Evolutionary conservation across 1,139 yeast genomes (phyloP).

Genomic region (Kluyveromyces sp.): DNA sequence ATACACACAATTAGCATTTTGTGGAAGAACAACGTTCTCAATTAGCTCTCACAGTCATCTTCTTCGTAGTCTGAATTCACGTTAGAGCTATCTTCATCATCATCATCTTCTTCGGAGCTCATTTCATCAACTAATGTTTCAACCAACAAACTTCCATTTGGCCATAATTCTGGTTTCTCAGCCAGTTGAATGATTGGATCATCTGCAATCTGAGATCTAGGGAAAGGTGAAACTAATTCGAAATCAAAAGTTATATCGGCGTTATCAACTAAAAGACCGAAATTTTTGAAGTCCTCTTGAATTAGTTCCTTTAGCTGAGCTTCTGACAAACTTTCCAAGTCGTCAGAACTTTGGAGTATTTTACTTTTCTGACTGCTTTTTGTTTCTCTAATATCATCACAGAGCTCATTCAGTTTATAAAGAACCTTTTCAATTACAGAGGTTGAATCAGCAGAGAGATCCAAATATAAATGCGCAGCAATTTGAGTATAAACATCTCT

Average conservation of each 20-base stretch:
- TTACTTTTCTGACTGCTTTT: background rate
- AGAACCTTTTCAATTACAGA: too few relatives aligned
- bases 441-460: conserved; percentile 1
- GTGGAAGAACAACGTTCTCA: too few relatives aligned
- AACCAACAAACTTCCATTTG: conserved; percentile 53
- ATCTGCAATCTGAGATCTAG: conserved; percentile 39
- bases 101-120: conserved; percentile 14
- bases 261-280: conserved; percentile 25
- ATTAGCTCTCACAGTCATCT: too few relatives aligned
- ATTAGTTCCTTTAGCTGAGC: conserved; percentile 29
- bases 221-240: conserved; percentile 50
- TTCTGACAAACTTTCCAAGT: conserved; percentile 23
- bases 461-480: conserved; percentile 35
- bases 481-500: conserved; percentile 59
- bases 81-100: conserved; percentile 28
- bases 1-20: too few relatives aligned
- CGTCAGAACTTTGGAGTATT: background rate
- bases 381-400: background rate
- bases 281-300: conserved; percentile 41
- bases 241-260: conserved; percentile 37
- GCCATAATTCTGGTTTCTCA: conserved; percentile 44
- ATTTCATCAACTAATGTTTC: conserved; percentile 32
- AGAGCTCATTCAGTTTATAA: too few relatives aligned
- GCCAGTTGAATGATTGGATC: conserved; percentile 28
- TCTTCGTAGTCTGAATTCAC: too few relatives aligned